Evolutionary conservation across 2,329 filamentous ascomycete species (phyloP), one percentile per base, ranked within the genome.

Genomic region (Stemphylium vesicarium): DNA sequence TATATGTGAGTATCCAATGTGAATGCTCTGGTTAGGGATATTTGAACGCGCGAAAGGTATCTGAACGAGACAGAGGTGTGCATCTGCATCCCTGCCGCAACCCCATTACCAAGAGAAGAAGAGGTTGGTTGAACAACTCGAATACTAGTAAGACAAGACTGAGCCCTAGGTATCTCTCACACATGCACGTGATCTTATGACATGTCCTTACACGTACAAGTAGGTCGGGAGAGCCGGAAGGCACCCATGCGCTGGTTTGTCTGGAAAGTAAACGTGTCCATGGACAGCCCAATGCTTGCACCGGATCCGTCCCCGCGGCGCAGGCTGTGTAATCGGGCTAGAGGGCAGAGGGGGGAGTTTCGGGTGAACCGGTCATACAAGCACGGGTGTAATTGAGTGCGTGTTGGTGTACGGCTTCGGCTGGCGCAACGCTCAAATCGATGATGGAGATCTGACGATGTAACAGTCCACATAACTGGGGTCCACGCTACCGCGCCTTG

Each of bases 361-460:
- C 24, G 53, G 44, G 36, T 38, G 57, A 60, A 50, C 47, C 31
- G 35, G 57, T 57, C n/a, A 47, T 48, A 50, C 56, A 59, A 41
- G 41, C 26, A 46, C 41, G 35, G 42, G 39, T 60, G 45, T 48
- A 33, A 32, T 37, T 8, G 40, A 18, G 11, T 40, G 37, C 16
- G 43, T 43, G 38, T 38, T 53, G 45, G 54, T 45, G 44, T 13
- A 40, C 50, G 24, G 39, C 31, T 15, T 38, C 13, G 29, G 41
- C 39, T 29, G 20, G 38, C n/a, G 4, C 13, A 4, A n/a, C 20
- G 15, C 8, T 18, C 22, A 16, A 22, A 50, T 41, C 39, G 44
- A 43, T 41, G 39, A 40, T 53, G 39, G 18, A 31, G 44, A 45
- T 35, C 22, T 57, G 44, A 41, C 39, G 29, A 39, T 57, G 54